Base-by-base conservation (phyloP, 768 basidiomycete genomes). In the Boletus vinaceobasis region DNA sequence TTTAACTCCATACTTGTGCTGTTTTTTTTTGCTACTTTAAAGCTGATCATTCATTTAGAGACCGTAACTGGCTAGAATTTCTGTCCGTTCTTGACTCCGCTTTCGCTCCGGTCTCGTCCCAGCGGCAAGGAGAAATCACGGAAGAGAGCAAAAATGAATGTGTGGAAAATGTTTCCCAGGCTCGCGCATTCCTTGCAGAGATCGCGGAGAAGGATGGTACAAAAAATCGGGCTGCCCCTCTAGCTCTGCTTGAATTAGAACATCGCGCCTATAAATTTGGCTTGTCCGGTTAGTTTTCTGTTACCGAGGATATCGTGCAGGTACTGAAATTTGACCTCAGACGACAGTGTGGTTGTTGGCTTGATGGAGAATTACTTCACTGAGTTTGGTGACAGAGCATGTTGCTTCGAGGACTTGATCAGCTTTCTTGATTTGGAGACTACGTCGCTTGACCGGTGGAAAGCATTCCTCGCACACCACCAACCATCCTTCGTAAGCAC, bases 41-140 rank as follows among this genome's bases (percentile, higher is more conserved):
- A 42, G 13, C 44, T 54, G 42, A 85, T 31, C 1, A 21, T 58
- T 42, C 31, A 10, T 63, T n/a, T 50, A 82, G 90, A 36, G 88
- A 93, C 63, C 86, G 89, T 36, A 93, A 93, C 62, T 93, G 92
- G 91, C 75, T 90, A 6, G 90, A 91, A 62, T 91, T 93, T 65
- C 68, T 90, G 40, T 80, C 89, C 7, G 71, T 92, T 21, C 70
- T 93, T 6, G 86, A 93, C 57, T 84, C 82, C 1, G 77, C 85
- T 9, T 85, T 93, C 58, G 68, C 73, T 37, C 68, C 74, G 47
- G 50, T 76, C 38, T 63, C 69, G 1, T 59, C 68, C 42, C 60
- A 61, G 11, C 56, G 57, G 40, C 56, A 63, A 7, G 50, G 63
- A 5, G 66, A 64, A 7, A 48, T 69, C 19, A 65, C 67, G n/a